These are phyloP conservation scores for Clitoria ternatea DNA, from an alignment of 306 rosid genomes.

Conservation along the genomic window DNA sequence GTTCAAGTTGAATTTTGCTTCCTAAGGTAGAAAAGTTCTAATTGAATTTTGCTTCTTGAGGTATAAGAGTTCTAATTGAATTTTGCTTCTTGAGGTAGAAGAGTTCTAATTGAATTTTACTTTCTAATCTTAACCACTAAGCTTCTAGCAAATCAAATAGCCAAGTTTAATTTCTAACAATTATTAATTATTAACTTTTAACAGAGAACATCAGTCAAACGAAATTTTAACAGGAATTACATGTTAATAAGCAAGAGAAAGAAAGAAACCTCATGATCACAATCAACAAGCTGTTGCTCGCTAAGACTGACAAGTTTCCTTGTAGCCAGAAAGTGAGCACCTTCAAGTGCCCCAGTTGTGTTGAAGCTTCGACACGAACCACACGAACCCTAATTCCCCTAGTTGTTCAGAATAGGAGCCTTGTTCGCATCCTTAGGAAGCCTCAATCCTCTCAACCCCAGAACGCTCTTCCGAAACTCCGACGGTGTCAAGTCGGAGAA, in stretches of 20 bases:
- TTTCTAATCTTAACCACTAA: no score
- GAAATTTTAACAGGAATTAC: no score
- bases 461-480: slow-evolving; percentile 56
- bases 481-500: slow-evolving; percentile 75
- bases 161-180: no score
- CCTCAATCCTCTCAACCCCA: slow-evolving; percentile 57
- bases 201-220: no score
- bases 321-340: slow-evolving; percentile 80
- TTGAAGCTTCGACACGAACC: slow-evolving; percentile 99
- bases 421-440: slow-evolving; percentile 58
- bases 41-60: no score
- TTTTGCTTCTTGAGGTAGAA: no score
- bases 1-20: no score
- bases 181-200: no score
- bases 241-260: neutral
- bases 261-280: slow-evolving; percentile 81
- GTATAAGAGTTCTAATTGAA: no score
- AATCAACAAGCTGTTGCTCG: slow-evolving; percentile 96
- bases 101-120: no score
- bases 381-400: slow-evolving; percentile 72
- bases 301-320: slow-evolving; percentile 90
- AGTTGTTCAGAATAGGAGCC: slow-evolving; percentile 79
- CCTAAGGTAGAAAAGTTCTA: no score
- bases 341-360: slow-evolving; percentile 92
- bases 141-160: no score